Evolutionary conservation across 108 stramenopile genomes (phyloP).

Genomic region (Skeletonema potamos): DNA sequence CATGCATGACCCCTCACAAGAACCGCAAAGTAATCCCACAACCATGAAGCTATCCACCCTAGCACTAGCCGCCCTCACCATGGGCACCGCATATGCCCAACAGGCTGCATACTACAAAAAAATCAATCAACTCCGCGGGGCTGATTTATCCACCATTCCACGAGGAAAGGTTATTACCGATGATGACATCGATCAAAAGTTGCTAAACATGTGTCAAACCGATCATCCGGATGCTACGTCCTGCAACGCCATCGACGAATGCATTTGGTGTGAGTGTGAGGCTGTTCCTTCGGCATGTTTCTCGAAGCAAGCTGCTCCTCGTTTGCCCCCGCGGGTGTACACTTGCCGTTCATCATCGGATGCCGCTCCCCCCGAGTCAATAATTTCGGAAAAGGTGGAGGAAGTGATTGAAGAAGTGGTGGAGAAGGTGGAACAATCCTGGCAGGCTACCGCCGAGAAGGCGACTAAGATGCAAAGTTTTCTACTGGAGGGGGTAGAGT

Average conservation of each 20-base stretch:
- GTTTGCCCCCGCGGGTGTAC: not conserved
- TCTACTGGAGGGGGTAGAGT: slow-evolving; percentile 6
- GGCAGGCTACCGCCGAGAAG: not conserved
- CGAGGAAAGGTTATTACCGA: not conserved
- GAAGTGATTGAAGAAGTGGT: not conserved
- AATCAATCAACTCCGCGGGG: not conserved
- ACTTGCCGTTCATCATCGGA: not conserved
- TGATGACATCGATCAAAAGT: not conserved
- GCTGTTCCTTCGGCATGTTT: not conserved
- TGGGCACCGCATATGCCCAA: not conserved
- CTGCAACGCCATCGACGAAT: not conserved
- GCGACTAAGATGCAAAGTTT: not conserved
- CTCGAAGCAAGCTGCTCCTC: not conserved
- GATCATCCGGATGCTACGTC: not conserved
- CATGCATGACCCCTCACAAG: too few relatives aligned
- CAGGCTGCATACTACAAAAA: not conserved
- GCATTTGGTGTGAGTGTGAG: not conserved
- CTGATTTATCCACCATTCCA: not conserved
- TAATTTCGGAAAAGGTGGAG: not conserved
- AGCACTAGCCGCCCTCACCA: not conserved
- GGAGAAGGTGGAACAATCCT: not conserved
- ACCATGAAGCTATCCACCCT: not conserved
- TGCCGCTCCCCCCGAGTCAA: not conserved
- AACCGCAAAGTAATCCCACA: not conserved
- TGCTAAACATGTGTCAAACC: not conserved